Evolutionary conservation across 2,329 filamentous ascomycete genomes (phyloP), one percentile per base, ranked within the genome.

Genomic region (Arthrobotrys sinensis): DNA sequence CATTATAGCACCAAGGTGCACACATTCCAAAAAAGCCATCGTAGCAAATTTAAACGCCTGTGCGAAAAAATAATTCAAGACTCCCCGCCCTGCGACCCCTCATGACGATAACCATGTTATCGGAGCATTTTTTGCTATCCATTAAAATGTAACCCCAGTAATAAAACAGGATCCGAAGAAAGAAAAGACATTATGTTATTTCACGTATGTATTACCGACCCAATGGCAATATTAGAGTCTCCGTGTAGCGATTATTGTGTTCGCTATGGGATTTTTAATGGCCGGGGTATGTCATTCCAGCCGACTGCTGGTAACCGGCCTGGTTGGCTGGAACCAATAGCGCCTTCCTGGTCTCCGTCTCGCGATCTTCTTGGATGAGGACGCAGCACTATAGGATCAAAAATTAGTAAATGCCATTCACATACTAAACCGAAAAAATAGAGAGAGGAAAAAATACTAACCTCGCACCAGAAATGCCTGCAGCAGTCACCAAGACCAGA

Each of bases 311-410:
- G 36, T 77, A 77, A 14, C 73, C 73, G 36, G 60, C 12, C 62
- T 70, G 50, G 60, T 71, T 53, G 16, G 73, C 48, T 4, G 73
- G 73, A 7, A 77, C 73, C 45, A 77, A 60, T 12, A 70, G 60
- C n/a, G 73, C 62, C 32, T 71, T 77, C 48, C 73, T 65, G 6
- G 60, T 63, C 52, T 77, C 73, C 6, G 62, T 66, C 36, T 77
- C 73, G 8, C 73, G 48, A 52, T 90, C 88, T 70, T 89, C 86
- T 84, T 90, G 89, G 79, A 89, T 85, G 72, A 89, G 83, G 4
- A 85, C 85, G 81, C 89, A 90, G 85, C 88, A 89, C 40, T 85
- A 48, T 19, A 36, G 24, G 24, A 24, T 6, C 11, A 66, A n/a
- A 46, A 50, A 63, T 71, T 67, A 77, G 60, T 60, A 67, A 50